A percentile compares a stretch with the other conserved stretches of the same genome.
phyloP scores from a whole-genome alignment of 768 basidiomycete species.

The Glaciozyma antarctica region DNA sequence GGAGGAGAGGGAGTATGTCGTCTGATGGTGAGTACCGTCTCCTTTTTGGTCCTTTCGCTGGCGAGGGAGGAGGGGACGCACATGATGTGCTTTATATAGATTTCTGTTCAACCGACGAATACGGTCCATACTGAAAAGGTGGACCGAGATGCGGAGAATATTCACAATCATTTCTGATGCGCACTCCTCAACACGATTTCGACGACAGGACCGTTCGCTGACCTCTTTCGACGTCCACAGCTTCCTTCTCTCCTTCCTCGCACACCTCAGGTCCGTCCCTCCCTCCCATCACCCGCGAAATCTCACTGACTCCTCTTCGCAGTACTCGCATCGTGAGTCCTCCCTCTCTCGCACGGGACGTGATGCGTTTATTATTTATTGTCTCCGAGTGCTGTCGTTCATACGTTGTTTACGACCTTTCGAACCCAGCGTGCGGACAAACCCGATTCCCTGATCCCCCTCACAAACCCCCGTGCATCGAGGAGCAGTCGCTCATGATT shows the following conservation, averaged over 20 bases:
- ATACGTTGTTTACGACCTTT: not conserved
- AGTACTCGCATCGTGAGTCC: not conserved
- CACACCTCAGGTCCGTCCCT: not conserved
- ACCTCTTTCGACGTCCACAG: not conserved
- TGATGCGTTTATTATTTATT: slow-evolving; percentile 30
- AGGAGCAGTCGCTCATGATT: not conserved
- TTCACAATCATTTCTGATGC: slow-evolving; percentile 8
- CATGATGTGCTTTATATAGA: slow-evolving; percentile 6
- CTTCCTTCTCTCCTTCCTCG: not conserved
- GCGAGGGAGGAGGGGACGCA: not conserved
- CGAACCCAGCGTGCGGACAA: not conserved
- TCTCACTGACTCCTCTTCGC: not conserved
- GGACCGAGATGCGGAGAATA: not conserved
- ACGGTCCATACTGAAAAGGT: not conserved
- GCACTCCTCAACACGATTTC: not conserved
- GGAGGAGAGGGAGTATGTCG: not conserved
- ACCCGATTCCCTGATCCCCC: not conserved
- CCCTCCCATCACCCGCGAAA: not conserved
- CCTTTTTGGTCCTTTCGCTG: not conserved
- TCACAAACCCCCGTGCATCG: not conserved
- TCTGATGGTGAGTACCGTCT: not conserved
- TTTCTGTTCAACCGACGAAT: slow-evolving; percentile 21
- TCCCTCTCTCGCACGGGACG: not conserved
- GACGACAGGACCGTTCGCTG: not conserved
- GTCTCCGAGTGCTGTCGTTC: slow-evolving; percentile 16